Conservation (phyloP, 495 filamentous ascomycete species). For the Hyaloscypha variabilis region DNA sequence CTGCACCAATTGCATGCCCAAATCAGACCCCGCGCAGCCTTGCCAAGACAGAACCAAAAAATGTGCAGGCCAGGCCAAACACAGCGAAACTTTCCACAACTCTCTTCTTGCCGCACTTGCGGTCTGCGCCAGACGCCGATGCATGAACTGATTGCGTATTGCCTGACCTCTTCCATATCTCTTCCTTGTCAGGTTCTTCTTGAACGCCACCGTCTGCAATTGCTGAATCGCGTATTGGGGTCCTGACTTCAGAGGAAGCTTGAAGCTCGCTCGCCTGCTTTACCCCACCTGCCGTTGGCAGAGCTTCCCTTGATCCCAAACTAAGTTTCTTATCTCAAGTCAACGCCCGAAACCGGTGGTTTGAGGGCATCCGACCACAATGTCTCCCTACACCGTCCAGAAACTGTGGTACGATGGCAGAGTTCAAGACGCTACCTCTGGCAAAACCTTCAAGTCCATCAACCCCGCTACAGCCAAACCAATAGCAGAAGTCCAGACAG, state of each 20-base stretch:
- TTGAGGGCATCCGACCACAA: conserved; percentile 30
- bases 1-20: neutral
- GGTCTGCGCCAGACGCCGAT: neutral
- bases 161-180: conserved; percentile 3
- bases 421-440: conserved; percentile 57
- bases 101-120: conserved; percentile 1
- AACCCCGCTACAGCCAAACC: conserved; percentile 68
- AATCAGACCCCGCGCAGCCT: neutral
- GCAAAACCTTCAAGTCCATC: conserved; percentile 63
- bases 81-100: conserved; percentile 1
- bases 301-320: conserved; percentile 16
- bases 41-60: neutral
- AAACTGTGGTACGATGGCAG: conserved; percentile 72
- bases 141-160: neutral
- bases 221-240: conserved; percentile 18
- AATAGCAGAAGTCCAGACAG: conserved; percentile 64
- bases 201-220: neutral
- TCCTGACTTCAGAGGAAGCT: neutral
- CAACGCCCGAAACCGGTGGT: neutral
- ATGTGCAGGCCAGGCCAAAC: neutral
- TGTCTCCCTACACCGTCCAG: conserved; percentile 51
- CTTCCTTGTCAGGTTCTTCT: conserved; percentile 20
- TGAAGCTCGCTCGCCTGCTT: neutral
- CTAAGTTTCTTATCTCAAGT: conserved; percentile 6
- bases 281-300: neutral